A percentile compares a stretch with the other conserved stretches of the same genome.
These are phyloP conservation scores for Aspergillus flavus DNA, from an alignment of 2,329 filamentous ascomycete species.

Conservation along the genomic window DNA sequence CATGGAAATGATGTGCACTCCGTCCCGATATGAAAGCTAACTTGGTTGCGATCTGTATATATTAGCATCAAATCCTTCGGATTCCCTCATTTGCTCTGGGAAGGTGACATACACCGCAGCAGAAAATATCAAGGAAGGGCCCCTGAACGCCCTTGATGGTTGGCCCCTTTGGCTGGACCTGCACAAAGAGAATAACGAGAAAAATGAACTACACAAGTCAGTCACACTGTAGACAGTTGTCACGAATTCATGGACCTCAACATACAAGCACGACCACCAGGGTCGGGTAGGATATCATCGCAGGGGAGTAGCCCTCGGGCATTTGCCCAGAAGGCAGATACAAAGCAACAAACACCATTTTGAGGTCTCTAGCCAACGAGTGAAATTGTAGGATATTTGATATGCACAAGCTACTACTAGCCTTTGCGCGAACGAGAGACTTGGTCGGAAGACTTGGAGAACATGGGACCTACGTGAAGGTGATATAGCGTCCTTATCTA, in stretches of 20 bases:
- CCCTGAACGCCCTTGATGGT: conserved; percentile 22
- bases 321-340: conserved; percentile 13
- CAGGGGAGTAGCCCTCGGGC: conserved; percentile 5
- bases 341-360: conserved; percentile 13
- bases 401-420: not conserved
- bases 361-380: not conserved
- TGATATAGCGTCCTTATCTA: not conserved
- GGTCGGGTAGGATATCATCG: conserved; percentile 7
- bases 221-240: not conserved
- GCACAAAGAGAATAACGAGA: conserved; percentile 20
- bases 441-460: not conserved
- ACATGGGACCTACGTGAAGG: not conserved
- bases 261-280: conserved; percentile 17
- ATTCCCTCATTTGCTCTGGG: no score
- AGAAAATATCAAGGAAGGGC: conserved; percentile 15
- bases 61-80: not conserved
- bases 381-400: not conserved
- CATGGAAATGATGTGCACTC: conserved; percentile 24
- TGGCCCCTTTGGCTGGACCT: conserved; percentile 20
- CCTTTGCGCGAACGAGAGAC: not conserved
- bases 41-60: conserved; percentile 23
- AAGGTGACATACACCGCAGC: conserved; percentile 22
- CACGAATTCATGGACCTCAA: not conserved
- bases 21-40: conserved; percentile 22
- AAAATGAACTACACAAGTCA: conserved; percentile 7